A percentile compares a stretch with the other conserved stretches of the same genome.
phyloP scores from a whole-genome alignment of 495 filamentous ascomycete species.

The Parathielavia hyrcaniae region DNA sequence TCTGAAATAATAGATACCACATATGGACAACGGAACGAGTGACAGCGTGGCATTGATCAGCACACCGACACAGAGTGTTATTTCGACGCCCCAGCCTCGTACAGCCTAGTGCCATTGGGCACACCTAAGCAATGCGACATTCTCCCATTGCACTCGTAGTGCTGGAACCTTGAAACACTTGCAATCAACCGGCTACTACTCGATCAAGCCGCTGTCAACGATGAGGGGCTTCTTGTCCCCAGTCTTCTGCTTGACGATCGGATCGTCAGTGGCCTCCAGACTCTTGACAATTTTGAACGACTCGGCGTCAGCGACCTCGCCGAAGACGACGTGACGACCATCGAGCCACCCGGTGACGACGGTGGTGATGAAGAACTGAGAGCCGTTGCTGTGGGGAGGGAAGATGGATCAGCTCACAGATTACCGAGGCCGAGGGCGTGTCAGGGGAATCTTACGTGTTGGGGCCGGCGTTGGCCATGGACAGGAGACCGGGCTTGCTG shows the following conservation, averaged over 20 bases:
- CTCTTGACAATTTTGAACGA: conserved; percentile 62
- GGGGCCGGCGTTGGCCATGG: conserved; percentile 77
- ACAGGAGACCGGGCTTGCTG: conserved; percentile 57
- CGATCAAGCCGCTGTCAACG: conserved; percentile 51
- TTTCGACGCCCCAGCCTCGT: no score
- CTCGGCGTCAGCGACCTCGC: conserved; percentile 60
- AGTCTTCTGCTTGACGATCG: conserved; percentile 48
- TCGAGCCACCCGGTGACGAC: conserved; percentile 67
- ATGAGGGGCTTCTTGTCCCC: conserved; percentile 58
- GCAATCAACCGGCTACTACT: conserved; percentile 22
- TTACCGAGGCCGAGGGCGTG: background rate
- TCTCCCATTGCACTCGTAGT: no score
- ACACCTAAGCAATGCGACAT: no score
- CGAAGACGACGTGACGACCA: conserved; percentile 77
- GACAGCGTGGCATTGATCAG: no score
- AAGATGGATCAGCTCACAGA: conserved; percentile 5
- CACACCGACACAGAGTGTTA: no score
- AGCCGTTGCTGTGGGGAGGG: conserved; percentile 53
- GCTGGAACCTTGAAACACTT: background rate
- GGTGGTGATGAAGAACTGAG: conserved; percentile 75
- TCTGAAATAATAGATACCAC: no score
- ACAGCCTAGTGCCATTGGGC: background rate
- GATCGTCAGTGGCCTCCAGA: conserved; percentile 64
- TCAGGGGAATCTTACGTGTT: conserved; percentile 55
- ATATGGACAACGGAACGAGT: no score